Evolutionary conservation across 352 stramenopile species (phyloP).

Genomic region (Phytopythium montanum): DNA sequence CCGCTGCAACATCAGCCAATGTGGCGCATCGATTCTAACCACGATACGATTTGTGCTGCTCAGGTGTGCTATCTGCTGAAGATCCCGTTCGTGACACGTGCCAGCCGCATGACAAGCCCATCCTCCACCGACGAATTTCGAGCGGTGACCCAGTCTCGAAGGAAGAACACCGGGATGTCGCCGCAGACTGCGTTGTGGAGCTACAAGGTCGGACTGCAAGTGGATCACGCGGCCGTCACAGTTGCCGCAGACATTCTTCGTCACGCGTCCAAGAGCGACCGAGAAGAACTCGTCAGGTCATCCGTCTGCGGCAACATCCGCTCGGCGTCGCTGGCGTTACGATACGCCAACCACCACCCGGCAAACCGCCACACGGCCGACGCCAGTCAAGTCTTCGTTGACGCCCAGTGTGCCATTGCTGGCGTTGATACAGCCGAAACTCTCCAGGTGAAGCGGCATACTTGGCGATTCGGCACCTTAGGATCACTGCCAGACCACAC

Average conservation of each 20-base stretch:
- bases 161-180: background rate
- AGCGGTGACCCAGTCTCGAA: background rate
- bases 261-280: background rate
- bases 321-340: slow-evolving; percentile 4
- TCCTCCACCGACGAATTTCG: too few species aligned
- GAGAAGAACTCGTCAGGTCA: background rate
- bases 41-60: background rate
- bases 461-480: slow-evolving; percentile 36
- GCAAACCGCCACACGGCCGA: slow-evolving; percentile 11
- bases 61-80: slow-evolving; percentile 45
- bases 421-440: slow-evolving; percentile 31
- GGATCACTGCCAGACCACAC: slow-evolving; percentile 28
- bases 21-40: slow-evolving; percentile 5
- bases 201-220: slow-evolving; percentile 4
- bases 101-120: background rate
- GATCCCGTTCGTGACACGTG: slow-evolving; percentile 15
- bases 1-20: background rate
- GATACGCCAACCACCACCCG: slow-evolving; percentile 39
- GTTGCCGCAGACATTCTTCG: background rate
- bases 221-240: background rate
- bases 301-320: background rate
- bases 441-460: slow-evolving; percentile 13
- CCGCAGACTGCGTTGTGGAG: background rate
- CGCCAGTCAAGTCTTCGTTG: slow-evolving; percentile 18
- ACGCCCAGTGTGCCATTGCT: slow-evolving; percentile 37